phyloP scores from a whole-genome alignment of 2,329 filamentous ascomycete species.

The Periglandula ipomoeae region DNA sequence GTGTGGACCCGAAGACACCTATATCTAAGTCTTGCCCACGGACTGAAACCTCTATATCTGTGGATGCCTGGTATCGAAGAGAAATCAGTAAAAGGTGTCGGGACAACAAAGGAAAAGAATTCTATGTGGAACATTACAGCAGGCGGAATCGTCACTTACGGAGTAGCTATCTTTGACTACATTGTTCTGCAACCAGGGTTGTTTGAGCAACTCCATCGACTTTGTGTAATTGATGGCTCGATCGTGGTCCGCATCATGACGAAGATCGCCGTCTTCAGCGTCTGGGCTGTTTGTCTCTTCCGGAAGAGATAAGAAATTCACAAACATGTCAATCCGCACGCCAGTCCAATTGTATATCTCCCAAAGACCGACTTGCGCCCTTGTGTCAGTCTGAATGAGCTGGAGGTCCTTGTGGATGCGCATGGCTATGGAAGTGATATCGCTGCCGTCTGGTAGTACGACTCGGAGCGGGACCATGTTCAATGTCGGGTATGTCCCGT shows the following conservation, averaged over 20 bases:
- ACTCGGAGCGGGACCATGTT: conserved; percentile 69
- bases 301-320: conserved; percentile 67
- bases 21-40: conserved; percentile 23
- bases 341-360: conserved; percentile 72
- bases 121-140: not conserved
- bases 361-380: conserved; percentile 54
- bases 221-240: not conserved
- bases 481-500: conserved; percentile 56
- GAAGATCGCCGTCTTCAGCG: not conserved
- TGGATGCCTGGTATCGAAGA: conserved; percentile 20
- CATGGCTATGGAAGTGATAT: conserved; percentile 42
- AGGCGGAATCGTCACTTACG: conserved; percentile 14
- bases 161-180: conserved; percentile 17
- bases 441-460: conserved; percentile 15
- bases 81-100: not conserved
- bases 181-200: conserved; percentile 15
- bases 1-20: conserved; percentile 29
- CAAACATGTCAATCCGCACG: conserved; percentile 58
- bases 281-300: not conserved
- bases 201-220: conserved; percentile 1
- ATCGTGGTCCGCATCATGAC: not conserved
- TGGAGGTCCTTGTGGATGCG: conserved; percentile 60
- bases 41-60: conserved; percentile 32
- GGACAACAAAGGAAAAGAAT: not conserved
- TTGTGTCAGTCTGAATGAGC: conserved; percentile 39